Base-by-base conservation (phyloP, 73 alveolate species). In the Paraurostyla sp. region DNA sequence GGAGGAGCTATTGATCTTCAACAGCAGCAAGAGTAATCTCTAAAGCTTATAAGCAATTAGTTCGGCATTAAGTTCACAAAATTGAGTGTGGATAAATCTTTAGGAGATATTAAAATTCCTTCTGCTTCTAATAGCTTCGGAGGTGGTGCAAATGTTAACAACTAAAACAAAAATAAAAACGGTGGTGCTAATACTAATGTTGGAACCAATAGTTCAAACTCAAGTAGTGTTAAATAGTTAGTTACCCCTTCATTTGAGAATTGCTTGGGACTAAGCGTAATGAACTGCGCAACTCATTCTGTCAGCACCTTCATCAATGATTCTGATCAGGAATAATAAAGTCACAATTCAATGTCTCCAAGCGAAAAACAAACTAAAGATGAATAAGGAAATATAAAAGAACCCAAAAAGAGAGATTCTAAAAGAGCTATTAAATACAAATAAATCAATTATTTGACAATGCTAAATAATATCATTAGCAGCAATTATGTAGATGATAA, bases 41-140 rank as follows among this genome's bases (percentile, higher is more conserved):
- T 48, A 32, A 43, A 33, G n/a, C 33, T 75, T 7, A 25, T 75
- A 23, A 75, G 75, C 18, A 75, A 75, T 75, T 73, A 75, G 7
- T 75, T 48, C 16, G 87, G 87, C 4, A 43, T 75, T 18, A 75
- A 49, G 76, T 75, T 75, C 52, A 49, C 87, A 11, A 75, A 75
- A 51, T 46, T 75, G 87, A 49, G 25, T 32, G 73, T 75, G 18
- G 87, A 75, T 9, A 43, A 75, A 22, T 48, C 42, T 46, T 22
- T 22, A 20, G n/a, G n/a, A n/a, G n/a, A n/a, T n/a, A n/a, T n/a
- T n/a, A n/a, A n/a, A n/a, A n/a, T n/a, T n/a, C n/a, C n/a, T n/a
- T n/a, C n/a, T n/a, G n/a, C n/a, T n/a, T n/a, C n/a, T n/a, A n/a
- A n/a, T n/a, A n/a, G n/a, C n/a, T n/a, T n/a, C n/a, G n/a, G n/a